Conservation (phyloP, 2,329 filamentous ascomycete species). For the Ceratocystis albifundus region DNA sequence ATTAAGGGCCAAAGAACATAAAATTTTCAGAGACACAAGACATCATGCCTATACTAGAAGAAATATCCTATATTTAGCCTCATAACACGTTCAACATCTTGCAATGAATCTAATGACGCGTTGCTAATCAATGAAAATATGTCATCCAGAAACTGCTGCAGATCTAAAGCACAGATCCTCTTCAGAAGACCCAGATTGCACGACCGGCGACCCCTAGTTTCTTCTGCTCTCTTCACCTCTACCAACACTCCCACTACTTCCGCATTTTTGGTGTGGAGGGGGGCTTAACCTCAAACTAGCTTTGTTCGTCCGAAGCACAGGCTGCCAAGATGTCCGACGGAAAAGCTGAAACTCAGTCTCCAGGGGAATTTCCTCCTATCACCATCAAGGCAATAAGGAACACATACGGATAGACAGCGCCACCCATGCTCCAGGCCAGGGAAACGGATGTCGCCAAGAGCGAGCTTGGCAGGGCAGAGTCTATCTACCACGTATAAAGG, state of each 20-base stretch:
- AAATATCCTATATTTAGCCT: no score
- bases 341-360: slow-evolving; percentile 5
- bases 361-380: slow-evolving; percentile 10
- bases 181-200: neutral
- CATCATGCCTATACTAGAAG: no score
- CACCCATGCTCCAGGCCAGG: neutral
- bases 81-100: no score
- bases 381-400: neutral
- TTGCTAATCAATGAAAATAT: neutral
- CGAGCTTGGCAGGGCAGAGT: neutral
- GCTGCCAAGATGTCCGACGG: slow-evolving; percentile 1
- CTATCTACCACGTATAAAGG: neutral
- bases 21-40: neutral
- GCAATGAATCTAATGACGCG: no score
- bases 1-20: neutral
- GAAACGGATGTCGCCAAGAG: neutral
- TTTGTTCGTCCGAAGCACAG: slow-evolving; percentile 9
- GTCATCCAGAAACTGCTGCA: neutral
- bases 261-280: neutral
- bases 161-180: slow-evolving; percentile 7
- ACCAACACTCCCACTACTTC: neutral
- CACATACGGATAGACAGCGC: neutral
- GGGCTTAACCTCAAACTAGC: neutral
- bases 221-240: neutral
- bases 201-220: neutral